Conservation (phyloP, 2,329 filamentous ascomycete genomes). For the Byssochlamys sp. region DNA sequence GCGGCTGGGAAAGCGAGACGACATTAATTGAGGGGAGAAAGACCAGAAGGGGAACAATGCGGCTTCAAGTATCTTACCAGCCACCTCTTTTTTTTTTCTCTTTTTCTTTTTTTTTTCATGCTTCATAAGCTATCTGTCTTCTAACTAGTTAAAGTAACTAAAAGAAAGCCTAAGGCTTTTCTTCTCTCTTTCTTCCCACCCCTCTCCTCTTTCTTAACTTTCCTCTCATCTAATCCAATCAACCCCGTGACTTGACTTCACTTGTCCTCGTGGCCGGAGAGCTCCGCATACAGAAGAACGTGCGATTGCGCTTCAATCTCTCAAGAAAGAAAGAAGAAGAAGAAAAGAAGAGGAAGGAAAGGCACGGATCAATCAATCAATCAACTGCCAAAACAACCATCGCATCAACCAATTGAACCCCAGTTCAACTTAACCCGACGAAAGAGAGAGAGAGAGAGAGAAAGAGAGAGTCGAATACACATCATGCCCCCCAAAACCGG, state of each 20-base stretch:
- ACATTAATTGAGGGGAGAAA: not conserved
- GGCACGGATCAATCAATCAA: not conserved
- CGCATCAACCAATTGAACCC: not conserved
- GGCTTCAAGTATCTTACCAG: not conserved
- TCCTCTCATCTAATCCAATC: not conserved
- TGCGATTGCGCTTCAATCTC: not conserved
- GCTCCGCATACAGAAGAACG: not conserved
- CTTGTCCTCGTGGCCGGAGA: not conserved
- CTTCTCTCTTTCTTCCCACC: not conserved
- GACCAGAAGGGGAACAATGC: not conserved
- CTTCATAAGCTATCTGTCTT: not conserved
- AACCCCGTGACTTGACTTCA: not conserved
- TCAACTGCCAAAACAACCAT: not conserved
- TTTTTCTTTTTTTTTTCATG: too few species aligned
- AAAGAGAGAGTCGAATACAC: not conserved
- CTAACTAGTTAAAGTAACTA: not conserved
- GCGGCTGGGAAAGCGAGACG: not conserved
- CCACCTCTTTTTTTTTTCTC: not conserved
- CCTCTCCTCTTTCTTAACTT: not conserved
- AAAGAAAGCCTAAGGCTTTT: not conserved
- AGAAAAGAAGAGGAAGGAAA: not conserved
- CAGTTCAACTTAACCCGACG: not conserved
- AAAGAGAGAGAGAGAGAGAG: not conserved
- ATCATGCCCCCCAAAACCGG: not conserved
- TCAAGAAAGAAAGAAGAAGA: not conserved